Base-by-base conservation (phyloP, 345 rosid species). In the Iberis pinnata region DNA sequence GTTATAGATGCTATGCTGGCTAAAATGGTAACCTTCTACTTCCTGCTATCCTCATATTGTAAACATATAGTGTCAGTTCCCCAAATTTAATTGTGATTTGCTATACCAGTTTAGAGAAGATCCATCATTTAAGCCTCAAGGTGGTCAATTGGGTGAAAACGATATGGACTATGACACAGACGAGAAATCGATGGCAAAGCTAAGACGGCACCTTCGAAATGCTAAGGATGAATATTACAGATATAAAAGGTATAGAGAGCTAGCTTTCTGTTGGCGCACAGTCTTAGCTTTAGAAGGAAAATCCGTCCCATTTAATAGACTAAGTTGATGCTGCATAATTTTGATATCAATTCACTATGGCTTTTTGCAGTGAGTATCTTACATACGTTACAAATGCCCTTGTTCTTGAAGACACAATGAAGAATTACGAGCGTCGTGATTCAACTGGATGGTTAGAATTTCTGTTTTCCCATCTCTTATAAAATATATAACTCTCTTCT, bases 81-180 rank as follows among this genome's bases (percentile, higher is more conserved):
- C 52, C 58, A 43, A 8, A 65, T 61, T 58, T 9, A 29, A 18
- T 48, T 61, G 53, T 53, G 45, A 47, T 65, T 51, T 39, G 60
- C 11, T 61, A 22, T 72, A 57, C 16, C 76, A 93, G 99, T 78
- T 88, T 61, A 80, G 78, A 65, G 81, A 78, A 70, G 99, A 93
- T 32, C 92, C 97, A 59, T 83, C 92, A 52, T 93, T 93, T 68
- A 93, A 88, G 70, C 99, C 97, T 15, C 99, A 86, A 76, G 97
- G 99, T 63, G 99, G 99, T 35, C 80, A 76, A 62, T 46, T 93
- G 70, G 99, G 99, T 43, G 99, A 93, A 76, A 86, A 88, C 72
- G 99, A 93, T 65, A 93, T 93, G 99, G 97, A 93, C 71, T 93
- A 86, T 66, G 99, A 93, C 65, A 82, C 99, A 27, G 99, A 93